Evolutionary conservation across 1,284 basidiomycete genomes (phyloP), one percentile per base, ranked within the genome.

Genomic region (Pascua guehoae): DNA sequence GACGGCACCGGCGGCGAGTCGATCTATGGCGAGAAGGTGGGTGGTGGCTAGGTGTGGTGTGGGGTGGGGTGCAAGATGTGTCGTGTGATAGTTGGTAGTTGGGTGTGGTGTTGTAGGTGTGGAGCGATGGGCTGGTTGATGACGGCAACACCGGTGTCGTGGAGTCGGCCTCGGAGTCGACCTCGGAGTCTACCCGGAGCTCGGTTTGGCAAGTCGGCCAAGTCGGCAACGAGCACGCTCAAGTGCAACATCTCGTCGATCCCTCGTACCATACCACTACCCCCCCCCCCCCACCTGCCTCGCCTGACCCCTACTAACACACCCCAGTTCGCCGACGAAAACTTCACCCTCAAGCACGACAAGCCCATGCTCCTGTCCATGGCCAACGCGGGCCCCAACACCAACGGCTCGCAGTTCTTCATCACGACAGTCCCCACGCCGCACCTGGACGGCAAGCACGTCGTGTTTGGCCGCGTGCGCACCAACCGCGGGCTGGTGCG

Each of bases 1-100:
- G 85, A 97, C 69, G 94, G 95, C 14, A 97, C 91, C 1, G 94
- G 95, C 60, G 91, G 90, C 54, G 88, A 87, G 78, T 91, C 87
- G 32, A 97, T 98, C 77, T 97, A 94, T 68, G 93, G 94, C 64
- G 83, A 85, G 65, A 91, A 88, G 64, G 69, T 70, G 37, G 51
- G 70, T 56, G 18, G n/a, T 41, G 5, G 14, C 42, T 15, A 41
- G 41, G 11, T 2, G 8, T 37, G 8, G 11, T 9, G 32, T 56
- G 43, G 24, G 24, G 24, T n/a, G 24, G 7, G 24, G 24, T 32
- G 24, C 24, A 7, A 32, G 24, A 32, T 32, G 24, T 32, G 24
- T 32, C 24, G 24, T 32, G 24, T n/a, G n/a, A n/a, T n/a, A n/a
- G n/a, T n/a, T n/a, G n/a, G n/a, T 32, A 32, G 24, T 32, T 32